phyloP scores from a whole-genome alignment of 2,329 filamentous ascomycete species.

The Exophiala phaeomuriformis region DNA sequence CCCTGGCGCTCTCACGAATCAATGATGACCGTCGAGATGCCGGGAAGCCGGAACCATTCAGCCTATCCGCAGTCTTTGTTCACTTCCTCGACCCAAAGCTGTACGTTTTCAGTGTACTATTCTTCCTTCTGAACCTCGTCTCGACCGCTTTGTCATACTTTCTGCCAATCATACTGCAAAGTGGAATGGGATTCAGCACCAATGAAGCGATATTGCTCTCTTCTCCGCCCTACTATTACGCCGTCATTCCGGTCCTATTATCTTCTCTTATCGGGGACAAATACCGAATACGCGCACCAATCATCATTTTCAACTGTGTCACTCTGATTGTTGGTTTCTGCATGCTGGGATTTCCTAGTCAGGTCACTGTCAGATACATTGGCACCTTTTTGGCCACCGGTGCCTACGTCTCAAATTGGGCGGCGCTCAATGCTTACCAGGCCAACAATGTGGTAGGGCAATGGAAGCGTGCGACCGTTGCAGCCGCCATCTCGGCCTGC shows the following conservation, averaged over 20 bases:
- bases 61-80: slow-evolving; percentile 53
- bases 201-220: slow-evolving; percentile 54
- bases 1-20: slow-evolving; percentile 52
- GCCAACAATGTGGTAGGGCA: slow-evolving; percentile 58
- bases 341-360: slow-evolving; percentile 55
- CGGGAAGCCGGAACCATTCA: slow-evolving; percentile 47
- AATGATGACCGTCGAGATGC: slow-evolving; percentile 56
- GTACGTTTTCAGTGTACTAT: slow-evolving; percentile 31
- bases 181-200: slow-evolving; percentile 49
- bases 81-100: slow-evolving; percentile 46
- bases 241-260: slow-evolving; percentile 55
- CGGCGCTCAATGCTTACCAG: slow-evolving; percentile 56
- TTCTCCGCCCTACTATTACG: slow-evolving; percentile 62
- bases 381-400: slow-evolving; percentile 61
- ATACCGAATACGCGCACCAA: slow-evolving; percentile 52
- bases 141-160: slow-evolving; percentile 61
- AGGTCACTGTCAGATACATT: slow-evolving; percentile 56
- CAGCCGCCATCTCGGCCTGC: slow-evolving; percentile 52
- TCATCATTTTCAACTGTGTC: slow-evolving; percentile 59
- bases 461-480: slow-evolving; percentile 56
- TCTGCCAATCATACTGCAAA: slow-evolving; percentile 49
- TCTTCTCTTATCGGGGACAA: slow-evolving; percentile 58
- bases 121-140: slow-evolving; percentile 61
- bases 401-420: slow-evolving; percentile 63
- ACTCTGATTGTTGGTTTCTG: slow-evolving; percentile 57